Conservation (phyloP, 2,329 filamentous ascomycete genomes). For the Aureobasidium sp. region DNA sequence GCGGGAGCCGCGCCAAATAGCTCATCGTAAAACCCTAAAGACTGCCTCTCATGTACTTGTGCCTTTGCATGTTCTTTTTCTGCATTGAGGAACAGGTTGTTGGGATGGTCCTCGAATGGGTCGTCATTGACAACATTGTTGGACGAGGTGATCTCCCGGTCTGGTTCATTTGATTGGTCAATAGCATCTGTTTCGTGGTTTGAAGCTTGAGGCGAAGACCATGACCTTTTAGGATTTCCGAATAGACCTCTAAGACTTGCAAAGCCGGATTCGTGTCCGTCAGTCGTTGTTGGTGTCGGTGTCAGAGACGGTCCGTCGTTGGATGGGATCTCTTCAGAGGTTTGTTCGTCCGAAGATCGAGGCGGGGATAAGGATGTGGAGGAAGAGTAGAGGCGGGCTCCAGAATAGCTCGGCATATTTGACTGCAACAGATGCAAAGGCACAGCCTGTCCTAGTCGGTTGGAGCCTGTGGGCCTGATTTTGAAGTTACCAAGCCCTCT, state of each 20-base stretch:
- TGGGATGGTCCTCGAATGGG: not conserved
- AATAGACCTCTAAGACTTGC: conserved; percentile 1
- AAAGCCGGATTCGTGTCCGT: not conserved
- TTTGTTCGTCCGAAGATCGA: not conserved
- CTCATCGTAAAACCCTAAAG: not conserved
- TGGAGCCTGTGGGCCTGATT: not conserved
- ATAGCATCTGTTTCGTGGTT: not conserved
- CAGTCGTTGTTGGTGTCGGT: not conserved
- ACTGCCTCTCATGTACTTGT: not conserved
- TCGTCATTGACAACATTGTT: not conserved
- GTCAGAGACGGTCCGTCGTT: not conserved
- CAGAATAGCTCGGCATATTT: not conserved
- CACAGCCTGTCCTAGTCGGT: not conserved
- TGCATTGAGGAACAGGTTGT: not conserved
- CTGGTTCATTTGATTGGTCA: not conserved
- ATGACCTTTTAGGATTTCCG: not conserved
- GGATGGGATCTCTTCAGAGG: not conserved
- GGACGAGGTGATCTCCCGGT: not conserved
- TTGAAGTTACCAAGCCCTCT: not conserved
- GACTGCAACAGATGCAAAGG: not conserved
- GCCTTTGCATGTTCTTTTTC: not conserved
- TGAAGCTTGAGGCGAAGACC: not conserved
- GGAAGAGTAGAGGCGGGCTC: not conserved
- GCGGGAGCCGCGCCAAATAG: not conserved
- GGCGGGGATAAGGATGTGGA: not conserved